Evolutionary conservation across 192 early-diverging fungal genomes (phyloP), one percentile per base, ranked within the genome.

Genomic region (Thamnidium elegans): DNA sequence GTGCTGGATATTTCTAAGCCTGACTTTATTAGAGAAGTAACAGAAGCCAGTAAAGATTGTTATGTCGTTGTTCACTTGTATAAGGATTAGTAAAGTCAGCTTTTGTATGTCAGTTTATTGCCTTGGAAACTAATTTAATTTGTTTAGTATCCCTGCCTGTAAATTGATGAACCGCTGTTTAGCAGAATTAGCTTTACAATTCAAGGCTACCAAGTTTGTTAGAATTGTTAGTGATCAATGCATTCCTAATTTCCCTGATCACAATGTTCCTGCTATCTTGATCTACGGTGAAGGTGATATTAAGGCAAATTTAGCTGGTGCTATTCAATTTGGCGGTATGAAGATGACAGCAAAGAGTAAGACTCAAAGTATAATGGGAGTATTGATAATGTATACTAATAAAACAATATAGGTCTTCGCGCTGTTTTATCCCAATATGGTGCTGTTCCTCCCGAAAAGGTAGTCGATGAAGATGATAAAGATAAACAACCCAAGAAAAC

Each of bases 181-280:
- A 50, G 82, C 86, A 15, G 81, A 81, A 59, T 70, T 95, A 9
- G 92, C 93, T 2, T 58, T 63, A 36, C 84, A 84, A 73, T 88
- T 97, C 79, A 86, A 85, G 23, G 82, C 92, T 4, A 91, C 89
- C 60, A 99, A 99, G 80, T 99, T 99, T 78, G 63, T 92, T 50
- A 96, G 95, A 69, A 97, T 97, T 66, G 79, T 94, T 20, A 92
- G 88, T 9, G 90, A 93, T 63, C 91, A 94, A 66, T 96, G 94
- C 78, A 96, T 99, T 66, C 90, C 88, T 43, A 91, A 94, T 63
- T 99, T 96, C 68, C 97, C 97, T 2, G 97, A 99, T 72, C 76
- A 72, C 26, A 91, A 92, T 70, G 62, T 93, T 56, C 92, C 90
- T 7, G 97, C 97, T 0, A 70, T 99, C n/a, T 72, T 99, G 52